A percentile compares a stretch with the other conserved stretches of the same genome.
Conservation (phyloP, 192 early-diverging fungal genomes). For the Entrophospora sp. region DNA sequence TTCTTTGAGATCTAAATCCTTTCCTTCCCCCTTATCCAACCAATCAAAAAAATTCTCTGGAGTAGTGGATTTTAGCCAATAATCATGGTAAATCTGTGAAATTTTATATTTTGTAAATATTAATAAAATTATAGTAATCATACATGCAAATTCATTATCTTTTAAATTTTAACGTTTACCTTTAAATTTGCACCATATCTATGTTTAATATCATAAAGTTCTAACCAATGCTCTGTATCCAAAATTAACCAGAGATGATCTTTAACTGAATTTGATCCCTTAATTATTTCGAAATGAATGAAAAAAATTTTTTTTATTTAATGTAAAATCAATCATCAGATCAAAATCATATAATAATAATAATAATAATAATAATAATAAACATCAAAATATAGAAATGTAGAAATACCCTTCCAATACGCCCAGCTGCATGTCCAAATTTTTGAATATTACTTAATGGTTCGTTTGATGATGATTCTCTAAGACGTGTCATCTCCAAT, state of each 20-base stretch:
- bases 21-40: slow-evolving; percentile 33
- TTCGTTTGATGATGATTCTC: no score
- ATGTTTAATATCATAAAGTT: slow-evolving; percentile 32
- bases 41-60: slow-evolving; percentile 37
- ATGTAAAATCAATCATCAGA: no score
- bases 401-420: no score
- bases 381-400: no score
- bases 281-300: no score
- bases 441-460: no score
- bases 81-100: slow-evolving; percentile 28
- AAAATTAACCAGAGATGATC: slow-evolving; percentile 15
- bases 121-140: no score
- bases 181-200: slow-evolving; percentile 36
- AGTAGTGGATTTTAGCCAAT: slow-evolving; percentile 28
- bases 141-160: not conserved
- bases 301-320: no score
- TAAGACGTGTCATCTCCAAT: no score
- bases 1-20: slow-evolving; percentile 19
- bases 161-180: slow-evolving; percentile 16
- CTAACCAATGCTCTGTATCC: slow-evolving; percentile 34
- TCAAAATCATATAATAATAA: no score
- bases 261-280: not conserved
- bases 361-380: no score
- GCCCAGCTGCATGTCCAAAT: no score
- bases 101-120: not conserved